Percentiles rank a stretch among this genome's conserved stretches.
Conservation (phyloP, 1,139 yeast genomes). For the Kodamaea derodonti region DNA sequence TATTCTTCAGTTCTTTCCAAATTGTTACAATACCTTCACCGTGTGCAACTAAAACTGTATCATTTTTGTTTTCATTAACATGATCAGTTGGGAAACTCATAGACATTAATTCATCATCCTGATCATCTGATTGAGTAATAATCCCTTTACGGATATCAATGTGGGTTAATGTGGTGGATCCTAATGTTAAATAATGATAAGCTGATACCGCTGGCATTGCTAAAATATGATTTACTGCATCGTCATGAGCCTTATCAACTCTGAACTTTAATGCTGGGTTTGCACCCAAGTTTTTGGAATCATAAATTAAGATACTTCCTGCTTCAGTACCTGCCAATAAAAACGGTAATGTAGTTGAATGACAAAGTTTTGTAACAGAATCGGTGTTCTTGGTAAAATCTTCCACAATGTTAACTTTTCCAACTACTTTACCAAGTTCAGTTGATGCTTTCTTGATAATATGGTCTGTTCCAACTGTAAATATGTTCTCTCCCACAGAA, state of each 20-base stretch:
- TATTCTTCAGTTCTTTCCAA: constrained; percentile 76
- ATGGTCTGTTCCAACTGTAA: constrained; percentile 76
- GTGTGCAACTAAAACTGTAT: constrained; percentile 69
- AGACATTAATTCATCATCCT: constrained; percentile 84
- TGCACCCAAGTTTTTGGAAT: constrained; percentile 43
- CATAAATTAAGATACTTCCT: constrained; percentile 63
- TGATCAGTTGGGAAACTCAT: constrained; percentile 60
- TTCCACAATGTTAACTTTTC: constrained; percentile 38
- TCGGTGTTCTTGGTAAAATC: constrained; percentile 27
- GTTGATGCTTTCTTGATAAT: constrained; percentile 72
- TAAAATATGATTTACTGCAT: constrained; percentile 70
- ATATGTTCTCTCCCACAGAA: constrained; percentile 51
- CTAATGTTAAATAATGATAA: constrained; percentile 79
- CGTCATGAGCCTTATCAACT: constrained; percentile 60
- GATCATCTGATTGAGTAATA: constrained; percentile 71
- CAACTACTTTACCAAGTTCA: constrained; percentile 70
- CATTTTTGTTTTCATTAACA: constrained; percentile 52
- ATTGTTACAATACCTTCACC: constrained; percentile 89
- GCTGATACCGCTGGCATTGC: constrained; percentile 65
- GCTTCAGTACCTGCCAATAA: constrained; percentile 76
- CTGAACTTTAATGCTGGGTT: constrained; percentile 32
- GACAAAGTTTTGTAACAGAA: constrained; percentile 57
- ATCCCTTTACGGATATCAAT: constrained; percentile 76
- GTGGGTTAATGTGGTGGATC: constrained; percentile 77
- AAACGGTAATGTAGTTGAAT: constrained; percentile 61